These are phyloP conservation scores for Irpex sp. DNA, from an alignment of 1,284 basidiomycete genomes.

Conservation along the genomic window DNA sequence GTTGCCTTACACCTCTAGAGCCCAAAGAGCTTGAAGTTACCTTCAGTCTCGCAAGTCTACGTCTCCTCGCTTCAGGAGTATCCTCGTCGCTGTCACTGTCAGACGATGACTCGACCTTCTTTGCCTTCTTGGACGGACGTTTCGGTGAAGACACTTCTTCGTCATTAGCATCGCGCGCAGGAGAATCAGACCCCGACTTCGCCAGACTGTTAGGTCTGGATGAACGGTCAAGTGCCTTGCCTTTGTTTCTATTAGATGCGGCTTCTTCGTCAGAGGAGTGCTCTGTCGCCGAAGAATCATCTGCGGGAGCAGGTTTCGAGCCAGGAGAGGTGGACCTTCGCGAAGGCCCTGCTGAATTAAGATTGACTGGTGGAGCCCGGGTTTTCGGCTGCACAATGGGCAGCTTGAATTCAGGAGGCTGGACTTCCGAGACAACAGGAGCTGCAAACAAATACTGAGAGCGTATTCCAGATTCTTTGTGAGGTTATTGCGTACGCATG, in stretches of 20 bases:
- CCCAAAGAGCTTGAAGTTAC: slow-evolving; percentile 9
- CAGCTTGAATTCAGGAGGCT: slow-evolving; percentile 7
- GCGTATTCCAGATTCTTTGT: not conserved
- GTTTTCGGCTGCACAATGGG: not conserved
- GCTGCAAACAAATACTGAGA: slow-evolving; percentile 19
- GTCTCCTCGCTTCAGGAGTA: slow-evolving; percentile 49
- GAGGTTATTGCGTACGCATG: slow-evolving; percentile 39
- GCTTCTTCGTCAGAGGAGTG: slow-evolving; percentile 3
- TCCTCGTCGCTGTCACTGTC: slow-evolving; percentile 45
- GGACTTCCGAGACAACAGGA: slow-evolving; percentile 22
- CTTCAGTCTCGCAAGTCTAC: slow-evolving; percentile 34
- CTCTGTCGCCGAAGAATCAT: slow-evolving; percentile 12
- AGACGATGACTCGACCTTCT: slow-evolving; percentile 23
- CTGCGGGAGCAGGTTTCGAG: not conserved
- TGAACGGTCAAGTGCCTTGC: not conserved
- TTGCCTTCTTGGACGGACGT: slow-evolving; percentile 46
- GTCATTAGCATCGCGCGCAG: not conserved
- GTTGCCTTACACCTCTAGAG: slow-evolving; percentile 58
- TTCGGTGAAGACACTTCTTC: slow-evolving; percentile 32
- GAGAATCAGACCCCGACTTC: not conserved
- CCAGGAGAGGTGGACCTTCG: not conserved
- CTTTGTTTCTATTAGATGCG: not conserved
- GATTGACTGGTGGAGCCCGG: not conserved
- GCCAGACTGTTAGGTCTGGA: not conserved
- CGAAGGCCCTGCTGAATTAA: not conserved